Base-by-base conservation (phyloP, 2,329 filamentous ascomycete species). In the Podosphaera fusca region DNA sequence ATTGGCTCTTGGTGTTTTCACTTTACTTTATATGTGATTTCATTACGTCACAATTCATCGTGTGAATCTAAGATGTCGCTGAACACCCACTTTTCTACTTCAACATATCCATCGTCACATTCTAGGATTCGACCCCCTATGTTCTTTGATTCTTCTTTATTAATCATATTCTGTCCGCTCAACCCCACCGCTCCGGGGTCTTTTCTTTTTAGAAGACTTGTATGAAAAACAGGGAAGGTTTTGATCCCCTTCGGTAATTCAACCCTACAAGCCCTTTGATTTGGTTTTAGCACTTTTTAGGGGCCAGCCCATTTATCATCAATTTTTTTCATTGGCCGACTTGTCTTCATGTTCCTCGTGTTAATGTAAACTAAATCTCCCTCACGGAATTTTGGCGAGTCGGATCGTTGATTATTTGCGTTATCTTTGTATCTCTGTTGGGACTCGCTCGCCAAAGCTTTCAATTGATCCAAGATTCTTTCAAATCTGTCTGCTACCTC, bases 301-400 rank as follows among this genome's bases (percentile, higher is more conserved):
- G 51, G 56, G 31, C 56, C 40, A 35, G 38, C 34, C 12, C 55
- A 35, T 46, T 33, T 49, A 45, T 45, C 38, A 47, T 55, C 29
- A 33, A 14, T 14, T 30, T 56, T n/a, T 30, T 60, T 56, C 54
- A 29, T 33, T n/a, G 55, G 33, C 6, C 31, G 12, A 12, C 33
- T 29, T 36, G 55, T 47, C 38, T 42, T 55, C 29, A 57, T 57
- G 40, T 57, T 55, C n/a, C 34, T 34, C 7, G 42, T 46, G n/a
- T 45, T 46, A 4, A 57, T 29, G 10, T 46, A 2, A 2, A 57
- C 56, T 21, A 34, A 10, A 21, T 57, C 51, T 2, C 56, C 42
- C 3, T 40, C 8, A 7, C 51, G 29, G 21, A 54, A 57, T 7
- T 40, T 38, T 14, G 40, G 56, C 5, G 38, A 36, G 7, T 40